Conservation (phyloP, 2,329 filamentous ascomycete species). For the Colletotrichum plurivorum region DNA sequence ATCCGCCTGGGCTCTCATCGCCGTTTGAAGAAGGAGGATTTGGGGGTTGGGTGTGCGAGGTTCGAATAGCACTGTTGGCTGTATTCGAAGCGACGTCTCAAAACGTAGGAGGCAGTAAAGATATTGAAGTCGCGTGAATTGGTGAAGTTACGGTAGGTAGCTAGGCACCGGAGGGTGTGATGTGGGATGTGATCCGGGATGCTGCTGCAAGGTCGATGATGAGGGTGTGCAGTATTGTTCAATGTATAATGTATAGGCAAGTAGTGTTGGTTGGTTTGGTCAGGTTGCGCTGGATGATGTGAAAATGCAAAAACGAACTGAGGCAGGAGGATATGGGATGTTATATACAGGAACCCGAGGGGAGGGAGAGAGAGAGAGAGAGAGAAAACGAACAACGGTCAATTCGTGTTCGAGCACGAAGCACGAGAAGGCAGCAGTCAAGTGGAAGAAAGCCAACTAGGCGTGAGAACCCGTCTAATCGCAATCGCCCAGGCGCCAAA, state of each 20-base stretch:
- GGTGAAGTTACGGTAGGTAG: too few relatives aligned
- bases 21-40: constrained; percentile 1
- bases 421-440: constrained; percentile 6
- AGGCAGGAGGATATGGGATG: constrained; percentile 14
- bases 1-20: constrained; percentile 21
- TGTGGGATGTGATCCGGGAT: not conserved
- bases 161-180: not conserved
- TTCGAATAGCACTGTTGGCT: not conserved
- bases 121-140: not conserved
- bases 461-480: not conserved
- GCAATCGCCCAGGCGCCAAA: not conserved
- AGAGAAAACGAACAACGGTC: not conserved
- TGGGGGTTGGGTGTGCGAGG: not conserved
- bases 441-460: constrained; percentile 10
- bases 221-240: too few relatives aligned
- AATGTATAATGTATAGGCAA: not conserved
- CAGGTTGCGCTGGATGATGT: not conserved
- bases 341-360: not conserved
- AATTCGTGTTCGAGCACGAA: not conserved
- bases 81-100: not conserved
- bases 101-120: not conserved
- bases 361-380: not conserved
- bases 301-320: not conserved
- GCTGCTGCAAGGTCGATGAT: not conserved
- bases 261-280: not conserved